Percentiles rank a stretch among this genome's conserved stretches.
Conservation (phyloP, 2,329 filamentous ascomycete species). For the Emergomyces pasteurianus region DNA sequence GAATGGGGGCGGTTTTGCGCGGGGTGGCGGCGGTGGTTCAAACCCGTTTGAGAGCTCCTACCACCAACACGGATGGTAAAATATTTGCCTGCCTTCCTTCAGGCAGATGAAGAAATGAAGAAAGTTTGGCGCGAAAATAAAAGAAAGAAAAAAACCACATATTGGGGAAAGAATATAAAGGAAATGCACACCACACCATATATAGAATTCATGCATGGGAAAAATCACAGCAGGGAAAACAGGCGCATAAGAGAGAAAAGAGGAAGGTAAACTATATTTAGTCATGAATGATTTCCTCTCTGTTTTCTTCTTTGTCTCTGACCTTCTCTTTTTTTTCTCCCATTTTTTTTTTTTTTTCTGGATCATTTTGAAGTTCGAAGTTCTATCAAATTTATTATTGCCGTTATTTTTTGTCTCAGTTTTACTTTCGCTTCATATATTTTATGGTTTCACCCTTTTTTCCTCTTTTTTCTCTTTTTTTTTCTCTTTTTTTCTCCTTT, state of each 20-base stretch:
- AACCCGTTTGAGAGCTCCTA: slow-evolving; percentile 20
- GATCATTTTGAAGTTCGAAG: too few species aligned
- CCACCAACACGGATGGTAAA: background rate
- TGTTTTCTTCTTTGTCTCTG: background rate
- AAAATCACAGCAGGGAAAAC: background rate
- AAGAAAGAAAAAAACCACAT: background rate
- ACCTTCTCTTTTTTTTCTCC: too few species aligned
- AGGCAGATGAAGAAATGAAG: background rate
- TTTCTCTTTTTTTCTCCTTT: too few species aligned
- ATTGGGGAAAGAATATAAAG: background rate
- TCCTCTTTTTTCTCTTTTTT: too few species aligned
- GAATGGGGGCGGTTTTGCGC: slow-evolving; percentile 44
- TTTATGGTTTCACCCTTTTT: too few species aligned
- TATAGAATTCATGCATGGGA: background rate
- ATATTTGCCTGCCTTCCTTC: background rate
- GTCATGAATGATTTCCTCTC: background rate
- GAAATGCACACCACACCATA: background rate
- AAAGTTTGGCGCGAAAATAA: background rate
- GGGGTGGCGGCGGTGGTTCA: slow-evolving; percentile 40
- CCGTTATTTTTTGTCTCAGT: too few species aligned
- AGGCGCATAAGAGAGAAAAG: background rate
- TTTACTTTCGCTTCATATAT: too few species aligned
- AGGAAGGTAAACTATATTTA: background rate
- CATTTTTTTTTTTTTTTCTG: background rate
- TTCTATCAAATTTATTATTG: too few species aligned